Evolutionary conservation across 768 basidiomycete species (phyloP).

Genomic region (Cystobasidium tubakii): DNA sequence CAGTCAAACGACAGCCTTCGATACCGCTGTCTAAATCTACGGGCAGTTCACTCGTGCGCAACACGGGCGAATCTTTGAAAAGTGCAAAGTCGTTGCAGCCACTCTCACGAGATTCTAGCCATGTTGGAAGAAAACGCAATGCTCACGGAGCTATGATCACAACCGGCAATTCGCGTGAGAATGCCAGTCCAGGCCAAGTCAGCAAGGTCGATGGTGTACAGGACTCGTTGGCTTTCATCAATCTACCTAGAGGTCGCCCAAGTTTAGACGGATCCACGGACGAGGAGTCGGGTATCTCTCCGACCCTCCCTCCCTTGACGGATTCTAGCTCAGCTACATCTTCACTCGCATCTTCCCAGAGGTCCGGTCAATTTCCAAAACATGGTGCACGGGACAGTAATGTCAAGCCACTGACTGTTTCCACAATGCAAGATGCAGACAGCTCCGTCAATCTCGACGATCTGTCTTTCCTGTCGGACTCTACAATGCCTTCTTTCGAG

Average conservation of each 20-base stretch:
- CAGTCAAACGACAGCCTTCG: background rate
- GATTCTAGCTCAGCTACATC: constrained; percentile 42
- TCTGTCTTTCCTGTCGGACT: background rate
- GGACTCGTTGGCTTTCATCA: constrained; percentile 40
- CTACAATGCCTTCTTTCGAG: constrained; percentile 12
- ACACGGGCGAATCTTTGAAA: background rate
- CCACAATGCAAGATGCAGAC: background rate
- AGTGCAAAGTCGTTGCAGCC: constrained; percentile 4
- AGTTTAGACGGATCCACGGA: constrained; percentile 37
- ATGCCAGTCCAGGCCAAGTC: constrained; percentile 19
- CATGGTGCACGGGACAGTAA: background rate
- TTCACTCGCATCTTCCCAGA: constrained; percentile 31
- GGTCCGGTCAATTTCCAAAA: background rate
- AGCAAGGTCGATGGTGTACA: constrained; percentile 38
- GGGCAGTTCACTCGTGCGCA: background rate
- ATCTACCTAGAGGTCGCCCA: constrained; percentile 17
- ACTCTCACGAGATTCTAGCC: background rate
- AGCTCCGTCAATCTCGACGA: background rate
- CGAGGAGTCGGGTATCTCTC: background rate
- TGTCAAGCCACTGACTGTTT: background rate
- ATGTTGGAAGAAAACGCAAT: constrained; percentile 44
- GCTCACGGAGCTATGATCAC: constrained; percentile 45
- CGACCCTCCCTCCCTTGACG: constrained; percentile 39
- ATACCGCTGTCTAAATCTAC: constrained; percentile 16
- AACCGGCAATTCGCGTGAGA: background rate